Evolutionary conservation across 225 moss, liverwort and hornwort species (phyloP).

Genomic region (Sphagnum contortum): DNA sequence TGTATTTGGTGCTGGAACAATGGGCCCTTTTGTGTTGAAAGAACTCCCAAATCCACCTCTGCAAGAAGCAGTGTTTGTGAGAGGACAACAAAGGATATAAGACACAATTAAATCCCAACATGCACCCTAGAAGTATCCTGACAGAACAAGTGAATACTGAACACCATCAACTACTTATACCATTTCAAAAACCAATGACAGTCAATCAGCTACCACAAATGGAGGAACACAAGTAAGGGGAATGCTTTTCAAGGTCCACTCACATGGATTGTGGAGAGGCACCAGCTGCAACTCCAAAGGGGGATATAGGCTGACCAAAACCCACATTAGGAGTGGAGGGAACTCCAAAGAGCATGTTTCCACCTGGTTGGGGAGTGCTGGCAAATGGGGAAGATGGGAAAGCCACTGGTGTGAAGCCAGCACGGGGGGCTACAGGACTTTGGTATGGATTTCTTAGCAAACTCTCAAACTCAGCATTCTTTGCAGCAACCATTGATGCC

Average conservation of each 20-base stretch:
- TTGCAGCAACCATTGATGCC: constrained; percentile 59
- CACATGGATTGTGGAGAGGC: not conserved
- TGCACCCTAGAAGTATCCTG: no score
- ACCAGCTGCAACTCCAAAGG: constrained; percentile 33
- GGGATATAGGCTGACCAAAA: constrained; percentile 32
- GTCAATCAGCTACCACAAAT: no score
- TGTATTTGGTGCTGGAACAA: constrained; percentile 27
- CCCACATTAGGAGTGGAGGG: constrained; percentile 13
- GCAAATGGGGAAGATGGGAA: constrained; percentile 52
- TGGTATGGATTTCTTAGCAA: constrained; percentile 69
- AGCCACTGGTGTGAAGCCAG: constrained; percentile 32
- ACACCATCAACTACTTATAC: no score
- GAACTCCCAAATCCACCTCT: constrained; percentile 33
- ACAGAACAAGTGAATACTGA: no score
- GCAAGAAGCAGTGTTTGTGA: constrained; percentile 3
- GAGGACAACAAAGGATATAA: constrained; percentile 5
- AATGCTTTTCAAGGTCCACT: no score
- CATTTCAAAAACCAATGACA: no score
- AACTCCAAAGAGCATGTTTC: constrained; percentile 26
- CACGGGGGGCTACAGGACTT: constrained; percentile 42
- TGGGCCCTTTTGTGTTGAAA: constrained; percentile 30
- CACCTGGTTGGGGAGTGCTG: constrained; percentile 20
- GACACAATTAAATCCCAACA: not conserved
- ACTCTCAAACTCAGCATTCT: constrained; percentile 63
- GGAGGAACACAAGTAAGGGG: no score